Conservation (phyloP, 331 rosid species). For the Pyracantha coccinea region DNA sequence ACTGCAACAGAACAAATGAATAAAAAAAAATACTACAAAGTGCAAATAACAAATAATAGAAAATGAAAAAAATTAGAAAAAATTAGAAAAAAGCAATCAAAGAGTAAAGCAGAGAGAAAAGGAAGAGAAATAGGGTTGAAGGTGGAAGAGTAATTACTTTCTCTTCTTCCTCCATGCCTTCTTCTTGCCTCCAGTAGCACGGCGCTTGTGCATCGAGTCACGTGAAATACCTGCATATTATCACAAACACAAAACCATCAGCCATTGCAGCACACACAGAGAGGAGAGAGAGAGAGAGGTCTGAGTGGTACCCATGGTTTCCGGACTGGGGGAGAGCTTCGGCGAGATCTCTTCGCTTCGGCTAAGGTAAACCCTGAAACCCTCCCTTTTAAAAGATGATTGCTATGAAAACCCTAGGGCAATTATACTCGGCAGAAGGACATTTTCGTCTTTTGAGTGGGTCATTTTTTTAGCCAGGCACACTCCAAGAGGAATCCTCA, state of each 20-base stretch:
- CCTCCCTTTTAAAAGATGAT: too few species aligned
- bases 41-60: not conserved
- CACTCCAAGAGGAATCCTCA: too few species aligned
- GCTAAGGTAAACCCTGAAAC: too few species aligned
- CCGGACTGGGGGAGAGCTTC: too few species aligned
- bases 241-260: not conserved
- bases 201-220: constrained; percentile 35
- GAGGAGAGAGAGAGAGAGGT: not conserved
- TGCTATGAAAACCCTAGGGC: too few species aligned
- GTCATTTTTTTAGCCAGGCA: too few species aligned
- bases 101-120: not conserved
- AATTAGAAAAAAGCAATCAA: not conserved
- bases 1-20: not conserved
- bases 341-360: too few species aligned
- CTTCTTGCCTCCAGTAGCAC: constrained; percentile 34
- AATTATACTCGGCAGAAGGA: too few species aligned
- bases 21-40: not conserved
- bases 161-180: constrained; percentile 38
- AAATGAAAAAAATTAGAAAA: not conserved
- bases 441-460: too few species aligned
- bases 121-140: constrained; percentile 19
- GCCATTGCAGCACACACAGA: not conserved
- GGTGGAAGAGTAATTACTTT: constrained; percentile 9
- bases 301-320: too few species aligned
- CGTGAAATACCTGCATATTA: constrained; percentile 26